A percentile compares a stretch with the other conserved stretches of the same genome.
Evolutionary conservation across 176 grass and related monocot genomes (phyloP).

Genomic region (Hyparrhenia diplandra): DNA sequence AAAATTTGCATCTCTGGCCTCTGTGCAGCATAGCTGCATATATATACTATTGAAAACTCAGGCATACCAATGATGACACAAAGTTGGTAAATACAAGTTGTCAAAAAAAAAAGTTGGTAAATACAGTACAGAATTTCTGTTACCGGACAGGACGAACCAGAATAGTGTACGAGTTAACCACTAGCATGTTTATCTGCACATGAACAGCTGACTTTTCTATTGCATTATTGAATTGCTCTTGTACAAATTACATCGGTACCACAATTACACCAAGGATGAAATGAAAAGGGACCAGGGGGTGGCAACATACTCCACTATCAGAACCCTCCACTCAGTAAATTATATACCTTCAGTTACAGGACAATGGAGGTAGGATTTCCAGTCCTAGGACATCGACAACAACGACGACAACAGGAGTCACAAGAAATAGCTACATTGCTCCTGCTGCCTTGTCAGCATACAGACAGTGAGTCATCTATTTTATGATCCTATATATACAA

Average conservation of each 20-base stretch:
- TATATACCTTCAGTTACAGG: not conserved
- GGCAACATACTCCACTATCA: not conserved
- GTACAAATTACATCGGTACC: constrained; percentile 20
- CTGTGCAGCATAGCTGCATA: too few species aligned
- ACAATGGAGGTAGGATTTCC: not conserved
- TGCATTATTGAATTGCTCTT: constrained; percentile 19
- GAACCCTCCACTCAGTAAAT: constrained; percentile 13
- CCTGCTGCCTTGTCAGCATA: constrained; percentile 17
- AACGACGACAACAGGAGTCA: constrained; percentile 7
- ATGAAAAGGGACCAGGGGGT: not conserved
- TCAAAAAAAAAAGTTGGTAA: too few species aligned
- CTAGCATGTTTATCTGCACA: not conserved
- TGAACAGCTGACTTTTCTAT: not conserved
- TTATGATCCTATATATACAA: constrained; percentile 52
- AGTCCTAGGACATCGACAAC: not conserved
- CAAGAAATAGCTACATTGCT: constrained; percentile 46
- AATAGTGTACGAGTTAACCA: not conserved
- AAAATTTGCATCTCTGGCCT: too few species aligned
- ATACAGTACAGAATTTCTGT: not conserved
- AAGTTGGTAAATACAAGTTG: too few species aligned
- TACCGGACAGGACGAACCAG: too few species aligned
- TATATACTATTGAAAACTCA: too few species aligned
- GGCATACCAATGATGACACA: too few species aligned
- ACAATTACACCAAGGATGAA: constrained; percentile 19
- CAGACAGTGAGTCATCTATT: constrained; percentile 31